Conservation (phyloP, 331 rosid species). For the Malus hybrid region DNA sequence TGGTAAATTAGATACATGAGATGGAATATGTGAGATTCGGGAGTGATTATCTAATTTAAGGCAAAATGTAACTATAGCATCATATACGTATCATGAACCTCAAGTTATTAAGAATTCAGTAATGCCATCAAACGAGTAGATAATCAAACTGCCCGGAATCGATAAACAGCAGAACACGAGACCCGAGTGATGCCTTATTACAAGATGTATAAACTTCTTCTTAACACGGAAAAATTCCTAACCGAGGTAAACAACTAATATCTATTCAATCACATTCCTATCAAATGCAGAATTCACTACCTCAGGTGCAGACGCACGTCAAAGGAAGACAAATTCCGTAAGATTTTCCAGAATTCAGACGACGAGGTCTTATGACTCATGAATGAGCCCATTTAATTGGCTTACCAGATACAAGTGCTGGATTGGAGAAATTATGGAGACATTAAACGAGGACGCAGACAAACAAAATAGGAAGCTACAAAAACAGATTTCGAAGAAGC, state of each 20-base stretch:
- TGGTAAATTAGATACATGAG: not conserved
- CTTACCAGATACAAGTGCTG: not conserved
- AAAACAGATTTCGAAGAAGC: not conserved
- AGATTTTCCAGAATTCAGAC: not conserved
- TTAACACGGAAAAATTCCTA: not conserved
- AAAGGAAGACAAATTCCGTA: not conserved
- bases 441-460: not conserved
- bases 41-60: not conserved
- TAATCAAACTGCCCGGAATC: not conserved
- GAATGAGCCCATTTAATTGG: not conserved
- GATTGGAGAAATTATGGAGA: not conserved
- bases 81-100: not conserved
- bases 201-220: not conserved
- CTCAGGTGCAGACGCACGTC: not conserved
- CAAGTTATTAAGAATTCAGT: not conserved
- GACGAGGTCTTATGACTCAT: not conserved
- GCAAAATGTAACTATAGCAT: not conserved
- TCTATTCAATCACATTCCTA: not conserved
- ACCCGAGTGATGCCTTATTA: not conserved
- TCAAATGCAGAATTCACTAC: not conserved
- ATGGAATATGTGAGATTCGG: not conserved
- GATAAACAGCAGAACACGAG: not conserved
- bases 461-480: not conserved
- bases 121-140: not conserved
- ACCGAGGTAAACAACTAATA: not conserved